Conservation (phyloP, 208 protist genomes). For the Trypanosoma mega region DNA sequence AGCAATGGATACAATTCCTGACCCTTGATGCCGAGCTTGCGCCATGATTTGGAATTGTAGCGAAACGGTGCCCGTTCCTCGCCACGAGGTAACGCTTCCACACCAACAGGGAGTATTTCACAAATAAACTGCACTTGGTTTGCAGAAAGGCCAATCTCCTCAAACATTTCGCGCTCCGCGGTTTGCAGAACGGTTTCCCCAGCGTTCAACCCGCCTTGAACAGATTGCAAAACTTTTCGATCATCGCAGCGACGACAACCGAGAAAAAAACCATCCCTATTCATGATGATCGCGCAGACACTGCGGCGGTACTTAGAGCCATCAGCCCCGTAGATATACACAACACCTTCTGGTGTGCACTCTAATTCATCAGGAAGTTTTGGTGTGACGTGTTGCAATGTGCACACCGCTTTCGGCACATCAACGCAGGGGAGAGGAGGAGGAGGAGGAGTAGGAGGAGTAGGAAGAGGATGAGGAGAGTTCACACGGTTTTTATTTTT, state of each 20-base stretch:
- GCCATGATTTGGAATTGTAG: constrained; percentile 47
- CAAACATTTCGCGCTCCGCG: constrained; percentile 37
- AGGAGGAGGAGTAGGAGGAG: too few species aligned
- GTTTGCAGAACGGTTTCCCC: constrained; percentile 31
- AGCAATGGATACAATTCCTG: constrained; percentile 61
- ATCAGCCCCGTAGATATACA: background rate
- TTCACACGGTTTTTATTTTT: too few species aligned
- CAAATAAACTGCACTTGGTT: constrained; percentile 22
- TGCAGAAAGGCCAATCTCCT: constrained; percentile 41
- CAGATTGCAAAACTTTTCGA: constrained; percentile 32
- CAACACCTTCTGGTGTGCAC: constrained; percentile 12
- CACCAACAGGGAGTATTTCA: constrained; percentile 20
- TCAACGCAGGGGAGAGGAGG: too few species aligned
- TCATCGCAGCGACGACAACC: constrained; percentile 31
- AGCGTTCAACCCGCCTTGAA: constrained; percentile 37
- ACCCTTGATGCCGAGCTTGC: constrained; percentile 29
- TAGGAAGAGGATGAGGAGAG: too few species aligned
- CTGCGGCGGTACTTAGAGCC: constrained; percentile 29
- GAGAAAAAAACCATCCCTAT: constrained; percentile 33
- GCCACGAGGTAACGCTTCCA: background rate
- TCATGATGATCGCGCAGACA: constrained; percentile 46
- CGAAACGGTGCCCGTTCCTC: constrained; percentile 35
- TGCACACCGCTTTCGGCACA: too few species aligned
- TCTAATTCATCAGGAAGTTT: background rate
- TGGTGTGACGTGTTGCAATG: too few species aligned